Conservation (phyloP, 805 yeast genomes). For the Brettanomyces naardenensis region DNA sequence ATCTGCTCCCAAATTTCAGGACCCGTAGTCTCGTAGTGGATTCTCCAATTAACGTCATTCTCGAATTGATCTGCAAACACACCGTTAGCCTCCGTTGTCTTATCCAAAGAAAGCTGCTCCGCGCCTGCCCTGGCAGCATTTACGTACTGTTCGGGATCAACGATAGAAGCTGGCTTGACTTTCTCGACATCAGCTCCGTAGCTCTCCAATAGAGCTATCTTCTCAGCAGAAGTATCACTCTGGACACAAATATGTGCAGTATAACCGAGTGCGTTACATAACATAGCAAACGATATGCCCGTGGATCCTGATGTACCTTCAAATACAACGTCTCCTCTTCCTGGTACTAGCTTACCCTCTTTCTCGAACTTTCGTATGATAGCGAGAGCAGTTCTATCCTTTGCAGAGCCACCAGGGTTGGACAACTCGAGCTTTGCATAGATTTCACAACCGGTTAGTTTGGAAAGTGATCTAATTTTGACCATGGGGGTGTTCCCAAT, state of each 20-base stretch:
- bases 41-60: constrained; percentile 82
- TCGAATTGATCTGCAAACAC: constrained; percentile 95
- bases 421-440: constrained; percentile 79
- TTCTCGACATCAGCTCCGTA: constrained; percentile 79
- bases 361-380: constrained; percentile 65
- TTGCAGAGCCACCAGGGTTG: constrained; percentile 95
- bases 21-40: constrained; percentile 78
- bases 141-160: constrained; percentile 88
- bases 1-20: constrained; percentile 86
- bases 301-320: constrained; percentile 98
- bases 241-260: constrained; percentile 91
- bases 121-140: constrained; percentile 76
- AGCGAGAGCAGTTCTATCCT: constrained; percentile 87
- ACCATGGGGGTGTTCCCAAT: constrained; percentile 91
- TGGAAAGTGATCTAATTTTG: constrained; percentile 60
- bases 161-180: constrained; percentile 92
- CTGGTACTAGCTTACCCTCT: constrained; percentile 47
- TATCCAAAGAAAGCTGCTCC: constrained; percentile 34
- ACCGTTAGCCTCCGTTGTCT: constrained; percentile 39
- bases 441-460: constrained; percentile 69
- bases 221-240: constrained; percentile 85
- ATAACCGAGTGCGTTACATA: constrained; percentile 86
- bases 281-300: constrained; percentile 86
- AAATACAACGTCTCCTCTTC: constrained; percentile 65
- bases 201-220: constrained; percentile 58